Base-by-base conservation (phyloP, 768 basidiomycete species). In the Suillus luteus region DNA sequence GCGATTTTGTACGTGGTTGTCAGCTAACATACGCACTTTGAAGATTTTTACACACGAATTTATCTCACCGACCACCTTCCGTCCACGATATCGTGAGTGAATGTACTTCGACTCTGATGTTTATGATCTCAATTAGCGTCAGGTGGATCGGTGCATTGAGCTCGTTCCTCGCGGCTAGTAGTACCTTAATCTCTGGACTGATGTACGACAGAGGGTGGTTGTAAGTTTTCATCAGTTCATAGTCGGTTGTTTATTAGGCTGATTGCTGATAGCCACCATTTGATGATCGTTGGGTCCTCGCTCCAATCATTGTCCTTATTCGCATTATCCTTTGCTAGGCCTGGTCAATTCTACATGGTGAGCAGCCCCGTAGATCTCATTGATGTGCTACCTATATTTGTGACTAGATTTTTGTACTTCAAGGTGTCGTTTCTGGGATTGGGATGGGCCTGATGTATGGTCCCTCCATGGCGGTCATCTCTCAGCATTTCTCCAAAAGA, bases 161-260 rank as follows among this genome's bases (percentile, higher is more conserved):
- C 61, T 66, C 81, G 6, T 75, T 79, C 38, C 71, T 83, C 10
- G 65, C 77, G 10, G 65, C 80, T 17, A 71, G 75, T 0, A 69
- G 71, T 44, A 80, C 81, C 2, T 66, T 81, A 19, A 62, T 82
- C 41, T 72, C 78, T 6, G 83, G 83, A 5, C 73, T 77, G 58
- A 74, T 77, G 2, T 81, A 80, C 64, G 83, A 84, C 57, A 72
- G 72, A 17, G 83, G 83, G 58, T 79, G 80, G 69, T 82, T 81
- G 78, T 78, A 65, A 61, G 75, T 59, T 37, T 1, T 38, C 19
- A 24, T 2, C 2, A 2, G 8, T 24, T 57, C 22, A 24, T 11
- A 57, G 2, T 31, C n/a, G 38, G 11, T 51, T 76, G 74, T 49
- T 48, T 75, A 24, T 79, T 73, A 75, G 74, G 59, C 2, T 46